These are phyloP conservation scores for Apiosordaria backusii DNA, from an alignment of 495 filamentous ascomycete species.

Conservation along the genomic window DNA sequence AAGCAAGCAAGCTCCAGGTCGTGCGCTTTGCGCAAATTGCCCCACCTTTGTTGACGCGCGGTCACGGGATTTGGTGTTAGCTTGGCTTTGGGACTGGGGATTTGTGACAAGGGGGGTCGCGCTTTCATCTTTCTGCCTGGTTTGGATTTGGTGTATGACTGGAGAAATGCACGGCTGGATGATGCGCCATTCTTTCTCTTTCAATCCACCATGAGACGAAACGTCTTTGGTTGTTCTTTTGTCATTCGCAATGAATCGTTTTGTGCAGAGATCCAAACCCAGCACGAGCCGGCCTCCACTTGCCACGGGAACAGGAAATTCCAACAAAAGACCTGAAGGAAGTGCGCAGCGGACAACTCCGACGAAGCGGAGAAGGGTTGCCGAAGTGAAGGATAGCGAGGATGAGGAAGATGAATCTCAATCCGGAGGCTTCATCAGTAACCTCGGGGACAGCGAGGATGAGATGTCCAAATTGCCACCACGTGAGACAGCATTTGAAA, in stretches of 20 bases:
- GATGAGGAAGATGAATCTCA: constrained; percentile 6
- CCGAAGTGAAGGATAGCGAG: constrained; percentile 28
- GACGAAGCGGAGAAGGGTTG: constrained; percentile 19
- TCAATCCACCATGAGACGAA: background rate
- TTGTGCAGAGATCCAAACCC: constrained; percentile 25
- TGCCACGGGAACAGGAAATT: constrained; percentile 7
- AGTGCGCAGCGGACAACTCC: background rate
- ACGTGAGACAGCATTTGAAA: constrained; percentile 68
- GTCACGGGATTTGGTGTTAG: constrained; percentile 32
- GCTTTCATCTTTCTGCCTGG: constrained; percentile 1
- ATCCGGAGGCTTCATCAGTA: background rate
- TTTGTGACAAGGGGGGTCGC: background rate
- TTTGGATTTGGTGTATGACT: background rate
- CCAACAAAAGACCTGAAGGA: constrained; percentile 7
- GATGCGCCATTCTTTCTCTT: background rate
- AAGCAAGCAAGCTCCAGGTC: background rate
- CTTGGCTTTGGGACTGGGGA: background rate
- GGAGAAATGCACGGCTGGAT: background rate
- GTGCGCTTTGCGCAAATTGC: background rate
- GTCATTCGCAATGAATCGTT: constrained; percentile 28
- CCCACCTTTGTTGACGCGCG: constrained; percentile 12
- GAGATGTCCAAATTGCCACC: background rate
- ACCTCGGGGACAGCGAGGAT: constrained; percentile 27
- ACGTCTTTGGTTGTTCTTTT: background rate
- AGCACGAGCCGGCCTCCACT: background rate